Base-by-base conservation (phyloP, 2,329 filamentous ascomycete species). In the Talaromyces sp. region DNA sequence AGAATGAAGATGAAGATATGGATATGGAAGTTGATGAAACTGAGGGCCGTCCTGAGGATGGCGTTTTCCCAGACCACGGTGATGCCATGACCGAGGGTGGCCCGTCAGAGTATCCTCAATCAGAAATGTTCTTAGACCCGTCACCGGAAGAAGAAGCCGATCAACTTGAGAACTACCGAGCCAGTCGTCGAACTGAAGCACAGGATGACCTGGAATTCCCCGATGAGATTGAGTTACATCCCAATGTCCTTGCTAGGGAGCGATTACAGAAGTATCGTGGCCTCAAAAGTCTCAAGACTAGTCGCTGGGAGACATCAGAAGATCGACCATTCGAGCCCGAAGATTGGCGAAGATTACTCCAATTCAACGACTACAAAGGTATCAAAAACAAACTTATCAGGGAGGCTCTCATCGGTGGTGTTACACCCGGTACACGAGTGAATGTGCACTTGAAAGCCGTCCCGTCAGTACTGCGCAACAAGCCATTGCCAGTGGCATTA, bases 121-220 rank as follows among this genome's bases (percentile, higher is more conserved):
- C 91, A 1, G 94, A 97, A 73, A 90, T 91, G 81, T 97, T 97
- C 75, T 75, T 91, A 6, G 90, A 89, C 69, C 84, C 81, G 19
- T 83, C 85, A 53, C 89, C 88, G 1, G 87, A 96, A 66, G 91
- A 97, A 62, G 91, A 95, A 67, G 88, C 89, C 2, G 82, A 86
- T 65, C 86, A 95, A 69, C 81, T 99, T 40, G 89, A 86, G 57
- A 88, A 88, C 45, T 99, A 91, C 75, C 86, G 94, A 39, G 81
- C 84, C 53, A 85, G 86, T 63, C 90, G 91, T 67, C 85, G 86
- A 53, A 85, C 86, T 22, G 93, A 97, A 65, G 90, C 86, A 3
- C 84, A 92, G 52, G 92, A 97, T 13, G 94, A 99, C 72, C 84
- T 89, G 56, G 93, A 97, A 72, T 99, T 97, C 73, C 94, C 94